phyloP scores from a whole-genome alignment of 768 basidiomycete species.

The Phanerodontia chrysosporium region DNA sequence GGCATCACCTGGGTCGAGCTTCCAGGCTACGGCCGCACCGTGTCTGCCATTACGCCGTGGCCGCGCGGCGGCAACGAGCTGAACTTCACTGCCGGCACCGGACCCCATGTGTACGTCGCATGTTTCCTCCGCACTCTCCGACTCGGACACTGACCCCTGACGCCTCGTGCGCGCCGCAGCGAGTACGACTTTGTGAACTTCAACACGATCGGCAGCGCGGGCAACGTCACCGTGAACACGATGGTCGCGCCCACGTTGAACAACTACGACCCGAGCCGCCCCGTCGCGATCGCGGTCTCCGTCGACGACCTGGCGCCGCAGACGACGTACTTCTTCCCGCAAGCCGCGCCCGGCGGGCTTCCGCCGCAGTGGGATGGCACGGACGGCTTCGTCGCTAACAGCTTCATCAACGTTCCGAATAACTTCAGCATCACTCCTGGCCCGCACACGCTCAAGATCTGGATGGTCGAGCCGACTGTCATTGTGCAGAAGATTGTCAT shows the following conservation, averaged over 20 bases:
- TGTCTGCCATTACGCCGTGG: constrained; percentile 59
- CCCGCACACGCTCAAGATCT: constrained; percentile 58
- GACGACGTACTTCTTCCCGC: constrained; percentile 44
- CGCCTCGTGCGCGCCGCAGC: no score
- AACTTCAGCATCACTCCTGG: constrained; percentile 42
- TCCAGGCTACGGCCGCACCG: constrained; percentile 55
- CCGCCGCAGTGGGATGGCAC: constrained; percentile 44
- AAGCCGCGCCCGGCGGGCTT: constrained; percentile 38
- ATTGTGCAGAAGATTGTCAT: constrained; percentile 62
- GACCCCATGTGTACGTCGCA: constrained; percentile 50
- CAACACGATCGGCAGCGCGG: constrained; percentile 37
- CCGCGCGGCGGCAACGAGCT: constrained; percentile 45
- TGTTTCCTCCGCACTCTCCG: neutral
- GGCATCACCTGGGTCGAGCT: constrained; percentile 57
- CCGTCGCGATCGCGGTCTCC: constrained; percentile 47
- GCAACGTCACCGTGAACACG: constrained; percentile 45
- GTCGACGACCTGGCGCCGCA: constrained; percentile 42
- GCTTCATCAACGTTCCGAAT: constrained; percentile 39
- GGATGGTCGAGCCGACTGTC: constrained; percentile 55
- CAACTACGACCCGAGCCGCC: constrained; percentile 43
- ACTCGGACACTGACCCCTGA: no score
- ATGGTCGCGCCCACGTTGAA: constrained; percentile 53
- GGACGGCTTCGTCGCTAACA: constrained; percentile 53
- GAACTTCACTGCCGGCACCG: constrained; percentile 58
- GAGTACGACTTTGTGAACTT: constrained; percentile 67